Percentiles rank a stretch among this genome's conserved stretches.
phyloP scores from a whole-genome alignment of 441 rosid species.

The Gossypium aridum region DNA sequence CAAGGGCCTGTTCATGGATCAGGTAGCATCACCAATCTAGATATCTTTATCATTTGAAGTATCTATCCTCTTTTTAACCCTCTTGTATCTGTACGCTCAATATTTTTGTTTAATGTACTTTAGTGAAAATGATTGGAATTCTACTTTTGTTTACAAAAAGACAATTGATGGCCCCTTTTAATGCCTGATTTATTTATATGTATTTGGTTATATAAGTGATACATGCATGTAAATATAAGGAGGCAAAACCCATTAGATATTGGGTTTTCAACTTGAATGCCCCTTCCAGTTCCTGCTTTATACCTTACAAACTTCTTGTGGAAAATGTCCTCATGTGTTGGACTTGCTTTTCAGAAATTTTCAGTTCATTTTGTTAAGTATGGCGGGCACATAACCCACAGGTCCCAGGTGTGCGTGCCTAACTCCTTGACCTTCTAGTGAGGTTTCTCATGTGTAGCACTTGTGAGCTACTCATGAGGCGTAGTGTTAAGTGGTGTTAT shows the following conservation, averaged over 20 bases:
- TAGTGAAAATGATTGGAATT: neutral
- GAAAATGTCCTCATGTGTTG: neutral
- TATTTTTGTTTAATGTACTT: neutral
- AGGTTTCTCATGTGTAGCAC: neutral
- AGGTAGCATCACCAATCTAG: conserved; percentile 14
- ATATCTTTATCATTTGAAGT: neutral
- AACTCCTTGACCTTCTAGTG: neutral
- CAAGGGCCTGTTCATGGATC: neutral
- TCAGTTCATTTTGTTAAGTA: neutral
- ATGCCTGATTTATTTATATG: neutral
- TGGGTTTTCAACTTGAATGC: neutral
- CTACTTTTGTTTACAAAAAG: neutral
- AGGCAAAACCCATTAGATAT: neutral
- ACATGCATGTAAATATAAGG: neutral
- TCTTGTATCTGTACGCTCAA: neutral
- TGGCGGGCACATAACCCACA: neutral
- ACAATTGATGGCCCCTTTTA: neutral
- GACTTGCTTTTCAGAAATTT: neutral
- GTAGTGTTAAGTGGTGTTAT: neutral
- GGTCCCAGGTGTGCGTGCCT: neutral
- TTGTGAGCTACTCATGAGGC: neutral
- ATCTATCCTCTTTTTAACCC: neutral
- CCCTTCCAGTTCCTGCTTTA: neutral
- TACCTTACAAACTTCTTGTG: neutral
- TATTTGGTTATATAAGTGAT: neutral